A percentile compares a stretch with the other conserved stretches of the same genome.
phyloP scores from a whole-genome alignment of 148 eudicot genomes.

The Cornus controversa region DNA sequence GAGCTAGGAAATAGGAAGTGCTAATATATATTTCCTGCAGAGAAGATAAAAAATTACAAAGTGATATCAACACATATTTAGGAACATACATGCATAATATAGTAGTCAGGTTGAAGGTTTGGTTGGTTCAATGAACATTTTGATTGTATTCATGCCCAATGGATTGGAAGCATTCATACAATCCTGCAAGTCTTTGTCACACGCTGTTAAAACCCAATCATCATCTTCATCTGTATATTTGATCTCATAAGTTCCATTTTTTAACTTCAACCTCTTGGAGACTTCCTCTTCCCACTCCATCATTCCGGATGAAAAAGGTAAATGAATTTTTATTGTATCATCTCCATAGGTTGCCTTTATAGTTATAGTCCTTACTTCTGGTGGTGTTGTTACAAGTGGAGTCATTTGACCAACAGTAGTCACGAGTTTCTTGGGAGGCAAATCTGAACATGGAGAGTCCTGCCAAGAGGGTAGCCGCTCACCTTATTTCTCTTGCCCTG shows the following conservation, averaged over 20 bases:
- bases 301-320: background rate
- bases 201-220: background rate
- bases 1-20: no score
- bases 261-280: background rate
- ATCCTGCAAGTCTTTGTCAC: background rate
- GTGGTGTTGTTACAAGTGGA: background rate
- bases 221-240: background rate
- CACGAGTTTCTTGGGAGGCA: background rate
- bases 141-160: background rate
- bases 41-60: no score
- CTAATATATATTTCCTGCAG: no score
- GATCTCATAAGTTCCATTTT: background rate
- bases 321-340: background rate
- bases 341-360: background rate
- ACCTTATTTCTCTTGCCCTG: background rate
- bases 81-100: no score
- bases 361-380: background rate
- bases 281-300: background rate
- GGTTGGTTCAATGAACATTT: background rate
- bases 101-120: no score
- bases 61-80: no score
- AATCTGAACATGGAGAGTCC: background rate
- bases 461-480: background rate
- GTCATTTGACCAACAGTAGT: background rate
- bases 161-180: background rate